Evolutionary conservation across 495 filamentous ascomycete genomes (phyloP), one percentile per base, ranked within the genome.

Genomic region (Jackrogersella multiformis): DNA sequence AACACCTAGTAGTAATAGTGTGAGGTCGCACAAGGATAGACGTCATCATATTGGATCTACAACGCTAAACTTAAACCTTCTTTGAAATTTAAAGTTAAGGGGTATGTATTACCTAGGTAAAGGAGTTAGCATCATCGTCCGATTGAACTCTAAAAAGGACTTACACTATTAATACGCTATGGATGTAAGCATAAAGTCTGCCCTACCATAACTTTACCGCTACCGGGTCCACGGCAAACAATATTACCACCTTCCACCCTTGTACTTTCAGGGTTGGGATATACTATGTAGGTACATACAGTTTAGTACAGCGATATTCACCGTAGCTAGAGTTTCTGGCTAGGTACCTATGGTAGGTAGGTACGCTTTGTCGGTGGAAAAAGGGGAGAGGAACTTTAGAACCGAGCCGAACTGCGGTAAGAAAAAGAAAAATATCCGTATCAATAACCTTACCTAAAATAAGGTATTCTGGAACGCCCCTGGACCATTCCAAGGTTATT

Each of bases 81-180:
- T 56, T 39, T 16, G 36, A 68, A 52, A 36, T 51, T 57, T 56
- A 64, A 56, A 57, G 64, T 68, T 68, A 68, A 57, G 57, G 64
- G 52, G 57, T 41, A n/a, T n/a, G n/a, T n/a, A n/a, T n/a, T n/a
- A n/a, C n/a, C n/a, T n/a, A n/a, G n/a, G n/a, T n/a, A n/a, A n/a
- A n/a, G n/a, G n/a, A n/a, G n/a, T n/a, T n/a, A 26, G 38, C 38
- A 44, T 32, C 35, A 18, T 36, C 35, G 23, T 20, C 21, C 45
- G 57, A 34, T 61, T 48, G 30, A 61, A 38, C 42, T 48, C 42
- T 30, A 59, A 59, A 44, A 56, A 18, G 24, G n/a, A n/a, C n/a
- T n/a, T n/a, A n/a, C 15, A 34, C 34, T 34, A n/a, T 34, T 13
- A 52, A 35, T 34, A 34, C 23, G 16, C 15, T 21, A 24, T 24